Evolutionary conservation across 257 asterid species (phyloP).

Genomic region (Gentiana straminea): DNA sequence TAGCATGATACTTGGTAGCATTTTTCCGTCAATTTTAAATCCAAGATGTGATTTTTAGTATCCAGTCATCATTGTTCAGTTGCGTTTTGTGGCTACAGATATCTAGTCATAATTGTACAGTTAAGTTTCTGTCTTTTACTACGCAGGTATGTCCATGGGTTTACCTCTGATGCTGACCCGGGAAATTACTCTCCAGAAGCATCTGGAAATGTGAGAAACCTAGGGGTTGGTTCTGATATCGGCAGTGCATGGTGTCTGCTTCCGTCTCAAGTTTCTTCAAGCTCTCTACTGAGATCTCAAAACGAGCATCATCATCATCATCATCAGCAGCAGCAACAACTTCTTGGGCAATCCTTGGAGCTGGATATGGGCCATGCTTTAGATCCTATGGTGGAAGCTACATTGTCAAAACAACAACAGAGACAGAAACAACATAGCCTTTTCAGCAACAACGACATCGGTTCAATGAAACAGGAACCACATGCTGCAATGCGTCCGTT

Average conservation of each 20-base stretch:
- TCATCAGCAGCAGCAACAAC: slow-evolving; percentile 10
- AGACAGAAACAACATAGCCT: slow-evolving; percentile 40
- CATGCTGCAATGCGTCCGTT: slow-evolving; percentile 58
- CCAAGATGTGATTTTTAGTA: too few species aligned
- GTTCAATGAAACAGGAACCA: slow-evolving; percentile 55
- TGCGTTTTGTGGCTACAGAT: too few species aligned
- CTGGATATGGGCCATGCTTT: slow-evolving; percentile 32
- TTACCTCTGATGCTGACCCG: slow-evolving; percentile 35
- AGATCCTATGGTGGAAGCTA: slow-evolving; percentile 34
- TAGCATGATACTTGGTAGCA: too few species aligned
- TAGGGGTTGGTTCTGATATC: slow-evolving; percentile 44
- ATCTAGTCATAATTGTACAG: too few species aligned
- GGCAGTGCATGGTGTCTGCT: slow-evolving; percentile 54
- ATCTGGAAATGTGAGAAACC: slow-evolving; percentile 38
- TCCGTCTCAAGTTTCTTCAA: slow-evolving; percentile 56
- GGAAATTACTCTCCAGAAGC: slow-evolving; percentile 50
- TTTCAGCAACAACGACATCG: slow-evolving; percentile 43
- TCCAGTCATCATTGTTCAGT: too few species aligned
- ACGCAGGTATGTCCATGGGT: slow-evolving; percentile 56
- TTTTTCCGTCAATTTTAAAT: too few species aligned
- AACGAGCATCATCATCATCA: slow-evolving; percentile 13
- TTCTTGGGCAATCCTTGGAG: slow-evolving; percentile 31
- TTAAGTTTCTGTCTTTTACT: too few species aligned
- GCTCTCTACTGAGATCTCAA: slow-evolving; percentile 39
- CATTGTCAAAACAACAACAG: slow-evolving; percentile 44